Percentiles rank a stretch among this genome's conserved stretches.
Conservation (phyloP, 495 filamentous ascomycete species). For the Friedmanniomyces simplex region DNA sequence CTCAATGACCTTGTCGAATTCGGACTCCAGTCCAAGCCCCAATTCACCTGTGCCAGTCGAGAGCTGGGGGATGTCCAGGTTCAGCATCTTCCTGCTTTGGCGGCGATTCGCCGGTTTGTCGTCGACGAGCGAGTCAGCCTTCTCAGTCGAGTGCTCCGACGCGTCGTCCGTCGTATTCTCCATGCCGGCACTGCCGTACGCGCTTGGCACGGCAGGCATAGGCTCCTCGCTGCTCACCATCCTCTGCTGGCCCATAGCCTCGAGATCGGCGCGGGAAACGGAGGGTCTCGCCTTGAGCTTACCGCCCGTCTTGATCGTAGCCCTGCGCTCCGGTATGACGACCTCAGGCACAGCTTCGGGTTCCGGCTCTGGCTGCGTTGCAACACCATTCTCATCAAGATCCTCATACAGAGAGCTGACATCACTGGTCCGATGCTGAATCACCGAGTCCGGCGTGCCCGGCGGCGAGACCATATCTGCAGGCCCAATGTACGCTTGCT, state of each 20-base stretch:
- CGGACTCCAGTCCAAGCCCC: constrained; percentile 74
- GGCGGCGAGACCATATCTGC: constrained; percentile 49
- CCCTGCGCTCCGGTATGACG: constrained; percentile 66
- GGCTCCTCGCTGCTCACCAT: constrained; percentile 63
- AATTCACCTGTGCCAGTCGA: constrained; percentile 38
- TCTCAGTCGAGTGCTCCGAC: neutral
- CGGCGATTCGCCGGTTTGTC: neutral
- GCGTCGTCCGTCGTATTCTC: constrained; percentile 37
- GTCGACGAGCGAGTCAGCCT: constrained; percentile 5
- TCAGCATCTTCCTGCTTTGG: constrained; percentile 5
- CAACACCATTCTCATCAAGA: constrained; percentile 22
- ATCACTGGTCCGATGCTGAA: constrained; percentile 54
- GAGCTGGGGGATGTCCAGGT: constrained; percentile 2
- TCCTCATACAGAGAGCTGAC: constrained; percentile 30
- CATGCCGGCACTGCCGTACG: constrained; percentile 49
- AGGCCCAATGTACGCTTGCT: constrained; percentile 39
- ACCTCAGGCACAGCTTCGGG: constrained; percentile 38
- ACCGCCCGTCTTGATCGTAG: constrained; percentile 83
- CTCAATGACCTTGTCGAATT: constrained; percentile 93
- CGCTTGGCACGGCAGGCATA: constrained; percentile 21
- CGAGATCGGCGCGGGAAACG: constrained; percentile 71
- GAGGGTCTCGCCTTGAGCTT: constrained; percentile 86
- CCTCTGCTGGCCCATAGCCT: constrained; percentile 77
- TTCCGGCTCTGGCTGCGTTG: constrained; percentile 16
- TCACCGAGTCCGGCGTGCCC: constrained; percentile 87